Percentiles rank a stretch among this genome's conserved stretches.
Conservation (phyloP, 169 alveolate genomes). For the Theileria annulata region DNA sequence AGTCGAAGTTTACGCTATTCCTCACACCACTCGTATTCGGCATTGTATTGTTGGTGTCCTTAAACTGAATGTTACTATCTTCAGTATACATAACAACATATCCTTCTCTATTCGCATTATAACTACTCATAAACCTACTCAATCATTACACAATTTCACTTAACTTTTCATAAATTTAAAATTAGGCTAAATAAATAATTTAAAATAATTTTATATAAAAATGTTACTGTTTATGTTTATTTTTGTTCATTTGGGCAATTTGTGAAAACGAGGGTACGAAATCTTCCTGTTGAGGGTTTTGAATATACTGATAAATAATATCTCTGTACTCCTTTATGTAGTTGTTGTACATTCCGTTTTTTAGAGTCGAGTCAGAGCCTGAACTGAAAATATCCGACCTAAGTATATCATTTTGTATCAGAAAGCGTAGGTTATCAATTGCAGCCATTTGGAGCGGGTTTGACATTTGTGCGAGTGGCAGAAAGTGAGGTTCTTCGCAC, state of each 20-base stretch:
- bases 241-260: conserved; percentile 26
- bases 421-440: conserved; percentile 69
- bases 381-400: neutral
- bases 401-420: conserved; percentile 21
- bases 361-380: neutral
- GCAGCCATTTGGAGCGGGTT: conserved; percentile 74
- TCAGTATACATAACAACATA: conserved; percentile 13
- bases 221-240: neutral
- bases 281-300: conserved; percentile 50
- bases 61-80: conserved; percentile 20
- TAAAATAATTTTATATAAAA: neutral
- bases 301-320: conserved; percentile 27
- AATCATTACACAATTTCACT: neutral
- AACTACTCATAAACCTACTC: neutral
- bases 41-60: conserved; percentile 5
- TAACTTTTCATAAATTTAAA: neutral
- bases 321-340: conserved; percentile 59
- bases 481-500: conserved; percentile 89
- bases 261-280: conserved; percentile 37
- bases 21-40: neutral
- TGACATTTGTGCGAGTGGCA: conserved; percentile 77
- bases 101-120: neutral
- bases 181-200: neutral
- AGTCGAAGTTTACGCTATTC: neutral
- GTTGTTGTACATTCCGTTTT: conserved; percentile 18